Conservation (phyloP, 2,329 filamentous ascomycete species). For the Paecilomyces fulvus region DNA sequence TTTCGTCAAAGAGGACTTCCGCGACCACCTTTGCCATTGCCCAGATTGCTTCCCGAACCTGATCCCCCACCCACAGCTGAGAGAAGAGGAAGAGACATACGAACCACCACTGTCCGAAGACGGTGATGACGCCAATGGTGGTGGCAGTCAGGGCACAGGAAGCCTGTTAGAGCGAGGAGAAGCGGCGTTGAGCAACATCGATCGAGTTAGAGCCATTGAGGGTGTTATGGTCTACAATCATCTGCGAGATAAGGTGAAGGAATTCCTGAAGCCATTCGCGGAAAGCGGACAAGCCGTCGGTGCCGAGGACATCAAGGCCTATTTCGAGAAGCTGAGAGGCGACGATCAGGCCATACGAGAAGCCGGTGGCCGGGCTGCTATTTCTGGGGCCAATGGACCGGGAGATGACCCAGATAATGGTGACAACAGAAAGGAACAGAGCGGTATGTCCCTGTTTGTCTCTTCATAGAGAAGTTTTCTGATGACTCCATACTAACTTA, state of each 20-base stretch:
- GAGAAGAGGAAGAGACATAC: constrained; percentile 91
- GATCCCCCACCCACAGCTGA: constrained; percentile 64
- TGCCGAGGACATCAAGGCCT: constrained; percentile 91
- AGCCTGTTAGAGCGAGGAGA: constrained; percentile 87
- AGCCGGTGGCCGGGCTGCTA: constrained; percentile 47
- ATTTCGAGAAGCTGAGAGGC: constrained; percentile 89
- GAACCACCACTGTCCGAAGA: constrained; percentile 76
- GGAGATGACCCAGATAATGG: constrained; percentile 13
- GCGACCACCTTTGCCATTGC: constrained; percentile 75
- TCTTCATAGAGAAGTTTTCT: background rate
- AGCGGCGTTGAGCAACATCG: constrained; percentile 81
- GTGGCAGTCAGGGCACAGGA: constrained; percentile 58
- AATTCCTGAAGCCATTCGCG: constrained; percentile 87
- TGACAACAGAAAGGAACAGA: constrained; percentile 38
- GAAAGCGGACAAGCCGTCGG: constrained; percentile 81
- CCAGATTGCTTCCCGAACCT: constrained; percentile 68
- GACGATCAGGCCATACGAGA: constrained; percentile 67
- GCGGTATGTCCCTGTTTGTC: constrained; percentile 26
- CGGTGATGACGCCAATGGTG: constrained; percentile 43
- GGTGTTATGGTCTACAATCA: constrained; percentile 98
- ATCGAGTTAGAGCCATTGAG: constrained; percentile 87
- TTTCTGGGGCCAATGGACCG: constrained; percentile 19
- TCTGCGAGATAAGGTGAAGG: constrained; percentile 90
- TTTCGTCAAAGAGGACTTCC: constrained; percentile 73
- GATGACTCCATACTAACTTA: background rate